Percentiles rank a stretch among this genome's conserved stretches.
Conservation (phyloP, 257 asterid genomes). For the Gentiana dahurica region DNA sequence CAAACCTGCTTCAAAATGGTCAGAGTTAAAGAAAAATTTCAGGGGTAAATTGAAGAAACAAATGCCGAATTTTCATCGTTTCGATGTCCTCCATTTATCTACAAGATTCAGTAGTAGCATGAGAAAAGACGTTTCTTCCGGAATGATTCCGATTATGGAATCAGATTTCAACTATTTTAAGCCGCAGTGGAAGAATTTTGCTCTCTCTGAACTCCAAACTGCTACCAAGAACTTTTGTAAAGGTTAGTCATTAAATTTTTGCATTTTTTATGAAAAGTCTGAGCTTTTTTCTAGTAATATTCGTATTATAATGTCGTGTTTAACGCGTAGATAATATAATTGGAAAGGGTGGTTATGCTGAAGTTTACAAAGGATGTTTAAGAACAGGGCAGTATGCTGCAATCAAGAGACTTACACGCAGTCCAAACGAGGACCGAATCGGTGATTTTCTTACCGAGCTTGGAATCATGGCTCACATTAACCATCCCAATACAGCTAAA, state of each 20-base stretch:
- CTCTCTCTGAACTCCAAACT: slow-evolving; percentile 51
- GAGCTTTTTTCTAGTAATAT: not conserved
- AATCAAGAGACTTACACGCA: slow-evolving; percentile 56
- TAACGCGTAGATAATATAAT: slow-evolving; percentile 42
- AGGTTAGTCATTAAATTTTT: slow-evolving; percentile 29
- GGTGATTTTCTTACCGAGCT: slow-evolving; percentile 80
- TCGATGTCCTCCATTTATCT: slow-evolving; percentile 32
- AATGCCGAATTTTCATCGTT: slow-evolving; percentile 41
- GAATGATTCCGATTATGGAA: slow-evolving; percentile 28
- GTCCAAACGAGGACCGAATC: slow-evolving; percentile 52
- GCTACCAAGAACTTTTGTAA: slow-evolving; percentile 70
- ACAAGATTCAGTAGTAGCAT: slow-evolving; percentile 56
- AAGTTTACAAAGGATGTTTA: slow-evolving; percentile 75
- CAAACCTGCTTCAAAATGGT: slow-evolving; percentile 42
- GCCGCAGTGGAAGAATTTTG: slow-evolving; percentile 85
- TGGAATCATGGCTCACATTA: slow-evolving; percentile 94
- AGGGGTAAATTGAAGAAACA: slow-evolving; percentile 49
- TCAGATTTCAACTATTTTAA: slow-evolving; percentile 49
- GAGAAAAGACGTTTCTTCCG: slow-evolving; percentile 36
- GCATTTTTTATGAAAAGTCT: no score
- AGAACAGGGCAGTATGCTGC: slow-evolving; percentile 71
- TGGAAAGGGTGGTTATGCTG: slow-evolving; percentile 95
- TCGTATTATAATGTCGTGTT: not conserved
- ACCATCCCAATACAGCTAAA: slow-evolving; percentile 91
- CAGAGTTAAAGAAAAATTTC: slow-evolving; percentile 35